Conservation (phyloP, 352 stramenopile genomes). For the Sclerospora graminicola region DNA sequence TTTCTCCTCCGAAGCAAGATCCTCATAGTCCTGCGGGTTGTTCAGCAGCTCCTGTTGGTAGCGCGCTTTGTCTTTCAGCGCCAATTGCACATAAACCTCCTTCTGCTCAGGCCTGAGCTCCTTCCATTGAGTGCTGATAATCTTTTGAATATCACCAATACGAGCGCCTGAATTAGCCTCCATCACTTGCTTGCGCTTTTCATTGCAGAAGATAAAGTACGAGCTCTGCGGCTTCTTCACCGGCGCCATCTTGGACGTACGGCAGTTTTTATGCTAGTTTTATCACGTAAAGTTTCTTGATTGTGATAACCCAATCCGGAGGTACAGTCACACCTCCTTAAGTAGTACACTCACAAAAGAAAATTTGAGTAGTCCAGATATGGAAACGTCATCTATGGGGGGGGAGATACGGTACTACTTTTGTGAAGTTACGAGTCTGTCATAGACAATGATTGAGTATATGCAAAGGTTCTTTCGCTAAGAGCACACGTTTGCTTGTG, state of each 20-base stretch:
- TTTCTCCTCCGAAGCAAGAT: slow-evolving; percentile 30
- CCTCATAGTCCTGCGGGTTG: slow-evolving; percentile 47
- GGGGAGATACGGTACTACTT: no score
- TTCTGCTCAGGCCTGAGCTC: slow-evolving; percentile 76
- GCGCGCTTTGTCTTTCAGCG: slow-evolving; percentile 78
- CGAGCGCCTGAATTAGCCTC: slow-evolving; percentile 41
- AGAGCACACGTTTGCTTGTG: no score
- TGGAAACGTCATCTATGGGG: no score
- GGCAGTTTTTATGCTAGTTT: no score
- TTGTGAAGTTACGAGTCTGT: no score
- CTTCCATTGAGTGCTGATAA: slow-evolving; percentile 87
- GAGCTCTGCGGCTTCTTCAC: slow-evolving; percentile 83
- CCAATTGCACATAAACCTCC: slow-evolving; percentile 79
- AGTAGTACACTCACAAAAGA: no score
- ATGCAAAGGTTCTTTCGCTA: no score
- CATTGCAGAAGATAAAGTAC: slow-evolving; percentile 81
- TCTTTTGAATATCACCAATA: slow-evolving; percentile 80
- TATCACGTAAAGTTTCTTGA: no score
- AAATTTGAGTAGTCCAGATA: no score
- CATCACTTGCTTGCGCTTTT: slow-evolving; percentile 55
- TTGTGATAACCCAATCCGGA: no score
- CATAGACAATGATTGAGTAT: no score
- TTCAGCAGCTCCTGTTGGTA: slow-evolving; percentile 70
- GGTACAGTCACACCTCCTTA: no score
- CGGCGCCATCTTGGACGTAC: slow-evolving; percentile 31